Conservation (phyloP, 495 filamentous ascomycete species). For the Podospora conica region DNA sequence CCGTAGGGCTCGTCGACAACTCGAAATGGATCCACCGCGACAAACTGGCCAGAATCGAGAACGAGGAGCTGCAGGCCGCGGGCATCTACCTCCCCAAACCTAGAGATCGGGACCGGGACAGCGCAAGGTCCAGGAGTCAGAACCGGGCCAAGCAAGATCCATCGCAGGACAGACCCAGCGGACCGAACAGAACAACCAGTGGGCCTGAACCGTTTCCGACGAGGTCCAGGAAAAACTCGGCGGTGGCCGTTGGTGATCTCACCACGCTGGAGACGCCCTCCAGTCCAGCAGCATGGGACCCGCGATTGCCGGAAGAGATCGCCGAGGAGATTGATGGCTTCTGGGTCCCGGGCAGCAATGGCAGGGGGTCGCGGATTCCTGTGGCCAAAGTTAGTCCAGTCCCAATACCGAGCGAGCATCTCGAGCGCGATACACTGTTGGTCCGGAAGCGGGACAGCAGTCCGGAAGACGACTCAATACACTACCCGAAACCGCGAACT, state of each 20-base stretch:
- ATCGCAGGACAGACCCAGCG: constrained; percentile 26
- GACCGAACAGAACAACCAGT: constrained; percentile 20
- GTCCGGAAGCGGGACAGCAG: constrained; percentile 56
- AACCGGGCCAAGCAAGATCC: constrained; percentile 46
- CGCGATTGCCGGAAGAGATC: constrained; percentile 75
- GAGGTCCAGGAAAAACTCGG: constrained; percentile 45
- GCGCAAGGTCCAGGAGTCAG: constrained; percentile 37
- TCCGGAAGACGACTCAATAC: constrained; percentile 52
- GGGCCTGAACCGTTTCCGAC: constrained; percentile 20
- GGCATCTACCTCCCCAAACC: constrained; percentile 65
- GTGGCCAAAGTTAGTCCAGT: constrained; percentile 69
- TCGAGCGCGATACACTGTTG: constrained; percentile 66
- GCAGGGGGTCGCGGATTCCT: constrained; percentile 68
- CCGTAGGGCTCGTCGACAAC: constrained; percentile 42
- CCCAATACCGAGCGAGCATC: constrained; percentile 62
- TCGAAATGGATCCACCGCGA: constrained; percentile 95
- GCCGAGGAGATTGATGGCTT: constrained; percentile 55
- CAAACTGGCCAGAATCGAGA: constrained; percentile 91
- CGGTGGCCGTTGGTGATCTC: constrained; percentile 27
- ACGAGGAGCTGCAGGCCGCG: constrained; percentile 81
- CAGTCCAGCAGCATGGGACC: constrained; percentile 51
- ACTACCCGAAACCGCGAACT: constrained; percentile 55
- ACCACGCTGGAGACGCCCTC: constrained; percentile 24
- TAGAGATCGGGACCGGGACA: constrained; percentile 34
- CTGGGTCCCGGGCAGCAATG: constrained; percentile 31